phyloP scores from a whole-genome alignment of 305 asterid species.

The Plantago rigida region DNA sequence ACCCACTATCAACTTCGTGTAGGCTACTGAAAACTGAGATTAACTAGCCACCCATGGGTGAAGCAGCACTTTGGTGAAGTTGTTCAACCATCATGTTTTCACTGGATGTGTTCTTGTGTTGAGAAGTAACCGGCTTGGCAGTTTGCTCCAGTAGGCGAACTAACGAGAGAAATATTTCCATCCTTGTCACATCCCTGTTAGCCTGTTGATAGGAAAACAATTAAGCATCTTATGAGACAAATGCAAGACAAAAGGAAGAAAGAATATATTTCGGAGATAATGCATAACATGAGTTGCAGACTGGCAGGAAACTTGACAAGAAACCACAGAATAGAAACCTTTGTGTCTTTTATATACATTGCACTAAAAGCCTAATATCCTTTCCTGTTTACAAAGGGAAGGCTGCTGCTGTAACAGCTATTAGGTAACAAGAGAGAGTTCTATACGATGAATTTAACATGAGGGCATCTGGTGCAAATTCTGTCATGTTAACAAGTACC shows the following conservation, averaged over 20 bases:
- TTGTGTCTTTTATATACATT: not conserved
- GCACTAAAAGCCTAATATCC: not conserved
- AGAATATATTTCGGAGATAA: not conserved
- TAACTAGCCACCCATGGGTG: slow-evolving; percentile 9
- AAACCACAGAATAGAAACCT: not conserved
- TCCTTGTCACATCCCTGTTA: slow-evolving; percentile 62
- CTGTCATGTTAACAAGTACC: not conserved
- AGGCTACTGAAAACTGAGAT: not conserved
- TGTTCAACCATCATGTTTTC: slow-evolving; percentile 30
- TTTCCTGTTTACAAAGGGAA: not conserved
- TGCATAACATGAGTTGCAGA: too few relatives aligned
- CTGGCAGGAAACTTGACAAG: not conserved
- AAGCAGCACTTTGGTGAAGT: slow-evolving; percentile 31
- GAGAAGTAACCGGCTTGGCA: slow-evolving; percentile 29
- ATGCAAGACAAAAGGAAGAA: not conserved
- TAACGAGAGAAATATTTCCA: slow-evolving; percentile 68
- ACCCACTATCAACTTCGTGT: slow-evolving; percentile 8
- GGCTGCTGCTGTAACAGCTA: not conserved
- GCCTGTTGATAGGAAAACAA: slow-evolving; percentile 41
- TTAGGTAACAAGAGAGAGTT: not conserved
- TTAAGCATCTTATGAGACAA: not conserved
- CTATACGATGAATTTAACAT: not conserved
- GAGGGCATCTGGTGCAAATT: not conserved
- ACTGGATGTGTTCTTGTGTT: slow-evolving; percentile 27
- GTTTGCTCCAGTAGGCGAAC: slow-evolving; percentile 68